phyloP scores from a whole-genome alignment of 805 yeast genomes.

The Schwanniomyces yamadae region DNA sequence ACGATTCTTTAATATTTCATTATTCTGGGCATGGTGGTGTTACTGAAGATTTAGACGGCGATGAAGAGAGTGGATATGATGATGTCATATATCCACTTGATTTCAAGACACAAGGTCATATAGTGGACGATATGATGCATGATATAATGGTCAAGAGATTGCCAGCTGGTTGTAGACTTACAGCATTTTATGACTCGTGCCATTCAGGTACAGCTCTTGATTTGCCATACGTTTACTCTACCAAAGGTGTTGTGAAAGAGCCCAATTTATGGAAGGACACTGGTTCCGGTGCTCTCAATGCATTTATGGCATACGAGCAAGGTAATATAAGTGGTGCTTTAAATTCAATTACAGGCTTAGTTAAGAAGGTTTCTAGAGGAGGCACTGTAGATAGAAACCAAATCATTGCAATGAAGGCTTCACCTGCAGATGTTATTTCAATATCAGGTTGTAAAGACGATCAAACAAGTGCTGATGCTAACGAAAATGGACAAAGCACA shows the following conservation, averaged over 20 bases:
- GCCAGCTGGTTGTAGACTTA: slow-evolving; percentile 37
- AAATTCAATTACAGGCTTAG: slow-evolving; percentile 31
- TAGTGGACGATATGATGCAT: slow-evolving; percentile 41
- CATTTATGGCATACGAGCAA: slow-evolving; percentile 29
- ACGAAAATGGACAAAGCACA: slow-evolving; percentile 32
- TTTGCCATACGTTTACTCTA: slow-evolving; percentile 38
- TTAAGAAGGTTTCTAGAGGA: slow-evolving; percentile 28
- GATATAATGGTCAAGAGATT: slow-evolving; percentile 36
- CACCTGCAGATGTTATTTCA: slow-evolving; percentile 39
- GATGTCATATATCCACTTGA: slow-evolving; percentile 40
- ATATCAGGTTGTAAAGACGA: slow-evolving; percentile 41
- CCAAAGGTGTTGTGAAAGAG: slow-evolving; percentile 41
- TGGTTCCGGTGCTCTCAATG: slow-evolving; percentile 33
- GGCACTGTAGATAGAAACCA: slow-evolving; percentile 21
- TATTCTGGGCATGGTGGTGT: slow-evolving; percentile 42
- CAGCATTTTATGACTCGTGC: slow-evolving; percentile 40
- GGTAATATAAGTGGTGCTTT: slow-evolving; percentile 41
- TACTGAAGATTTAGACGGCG: slow-evolving; percentile 36
- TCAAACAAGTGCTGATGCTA: slow-evolving; percentile 42
- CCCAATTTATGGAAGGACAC: slow-evolving; percentile 38
- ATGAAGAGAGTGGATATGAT: slow-evolving; percentile 37
- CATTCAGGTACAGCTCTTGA: slow-evolving; percentile 43
- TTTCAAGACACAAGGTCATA: slow-evolving; percentile 30
- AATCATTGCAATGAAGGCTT: slow-evolving; percentile 27
- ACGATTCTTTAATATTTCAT: slow-evolving; percentile 40